Base-by-base conservation (phyloP, 805 yeast genomes). In the Ogataea kodamae region DNA sequence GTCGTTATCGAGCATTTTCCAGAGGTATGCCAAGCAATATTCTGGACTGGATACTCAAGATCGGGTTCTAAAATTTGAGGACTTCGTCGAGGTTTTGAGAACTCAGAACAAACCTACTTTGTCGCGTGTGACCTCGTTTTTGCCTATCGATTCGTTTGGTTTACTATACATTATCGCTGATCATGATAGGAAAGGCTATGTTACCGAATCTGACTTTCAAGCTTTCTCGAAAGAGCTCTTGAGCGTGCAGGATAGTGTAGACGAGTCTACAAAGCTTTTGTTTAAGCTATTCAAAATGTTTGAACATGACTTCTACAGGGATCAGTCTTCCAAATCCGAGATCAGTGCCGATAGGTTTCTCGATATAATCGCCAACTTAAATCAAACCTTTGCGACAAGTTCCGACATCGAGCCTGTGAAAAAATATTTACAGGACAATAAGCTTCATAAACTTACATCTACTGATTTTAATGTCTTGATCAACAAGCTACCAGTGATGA, bases 151-250 rank as follows among this genome's bases (percentile, higher is more conserved):
- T 43, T 70, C 82, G 4, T 76, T 76, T 56, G 83, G 82, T 5
- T 69, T 89, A 40, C 76, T 90, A 30, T 90, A 83, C 54, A 67
- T 82, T 37, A 77, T 87, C 17, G 86, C 95, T 10, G 97, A 90
- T 61, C 74, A 74, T 39, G 67, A 70, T 23, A 66, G 70, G 36
- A 74, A 76, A 45, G 97, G 96, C 6, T 78, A 69, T 39, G 27
- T 59, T 15, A 49, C 54, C 17, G 49, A 46, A 22, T 57, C 65
- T 16, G 96, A 90, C 54, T 90, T 95, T 82, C 62, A 74, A 31
- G 70, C 71, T 25, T 84, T 90, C 54, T 78, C 83, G 49, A 67
- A 71, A 40, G 68, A 68, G 20, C 59, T 74, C 6, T 19, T 58
- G 5, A 46, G 72, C 26, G 59, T 76, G 33, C 69, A 68, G 42